Percentiles rank a stretch among this genome's conserved stretches.
These are phyloP conservation scores for Astrephomene gubernaculifera DNA, from an alignment of 139 green algal species.

Conservation along the genomic window DNA sequence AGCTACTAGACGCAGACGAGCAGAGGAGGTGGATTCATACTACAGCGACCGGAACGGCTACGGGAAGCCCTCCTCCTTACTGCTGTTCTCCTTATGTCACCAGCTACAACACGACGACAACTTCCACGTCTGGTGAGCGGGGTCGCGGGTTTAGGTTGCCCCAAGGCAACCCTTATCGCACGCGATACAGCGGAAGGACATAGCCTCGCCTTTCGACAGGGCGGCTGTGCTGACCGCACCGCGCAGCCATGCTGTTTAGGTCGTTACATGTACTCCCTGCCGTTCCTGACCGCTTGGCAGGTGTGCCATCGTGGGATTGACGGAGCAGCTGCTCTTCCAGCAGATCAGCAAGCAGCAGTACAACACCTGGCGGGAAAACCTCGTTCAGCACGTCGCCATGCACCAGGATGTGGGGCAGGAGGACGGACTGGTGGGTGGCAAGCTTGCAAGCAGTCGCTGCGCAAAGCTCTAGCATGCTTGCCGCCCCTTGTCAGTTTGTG, in stretches of 20 bases:
- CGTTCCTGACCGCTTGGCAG: too few species aligned
- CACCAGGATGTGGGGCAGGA: conserved; percentile 35
- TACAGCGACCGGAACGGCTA: conserved; percentile 70
- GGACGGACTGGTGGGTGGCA: neutral
- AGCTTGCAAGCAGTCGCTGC: too few species aligned
- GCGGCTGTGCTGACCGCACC: too few species aligned
- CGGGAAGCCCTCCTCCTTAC: conserved; percentile 77
- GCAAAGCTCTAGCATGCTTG: too few species aligned
- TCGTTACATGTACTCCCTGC: too few species aligned
- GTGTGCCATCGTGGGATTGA: conserved; percentile 87
- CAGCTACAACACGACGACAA: conserved; percentile 70
- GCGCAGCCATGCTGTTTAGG: too few species aligned
- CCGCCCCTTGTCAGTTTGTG: too few species aligned
- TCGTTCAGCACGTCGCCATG: conserved; percentile 42
- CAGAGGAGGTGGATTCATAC: conserved; percentile 61
- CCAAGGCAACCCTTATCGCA: too few species aligned
- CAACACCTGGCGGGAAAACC: conserved; percentile 33
- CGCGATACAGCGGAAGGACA: too few species aligned
- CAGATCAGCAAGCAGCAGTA: conserved; percentile 72
- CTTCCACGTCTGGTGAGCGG: conserved; percentile 76
- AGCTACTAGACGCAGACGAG: neutral
- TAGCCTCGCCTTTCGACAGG: too few species aligned
- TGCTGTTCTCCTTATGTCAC: conserved; percentile 78
- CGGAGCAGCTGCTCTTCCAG: conserved; percentile 91
- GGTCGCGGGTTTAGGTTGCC: conserved; percentile 4